Conservation (phyloP, 768 basidiomycete species). For the Termitomyces sp. region DNA sequence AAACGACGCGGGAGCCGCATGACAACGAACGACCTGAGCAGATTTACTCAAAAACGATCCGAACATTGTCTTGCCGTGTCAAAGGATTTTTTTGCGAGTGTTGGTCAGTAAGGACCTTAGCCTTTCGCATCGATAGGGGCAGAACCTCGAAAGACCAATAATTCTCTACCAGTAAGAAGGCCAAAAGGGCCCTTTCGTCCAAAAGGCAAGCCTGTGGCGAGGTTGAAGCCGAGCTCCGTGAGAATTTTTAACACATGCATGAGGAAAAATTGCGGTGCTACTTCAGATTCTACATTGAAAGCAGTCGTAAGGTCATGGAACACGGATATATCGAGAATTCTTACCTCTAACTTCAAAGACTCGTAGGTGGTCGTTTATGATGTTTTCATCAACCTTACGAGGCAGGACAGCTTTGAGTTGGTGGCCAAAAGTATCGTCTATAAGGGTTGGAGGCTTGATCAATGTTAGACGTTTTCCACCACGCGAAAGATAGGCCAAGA, state of each 20-base stretch:
- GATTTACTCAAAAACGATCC: not conserved
- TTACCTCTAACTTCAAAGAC: slow-evolving; percentile 48
- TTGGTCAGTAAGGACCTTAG: not conserved
- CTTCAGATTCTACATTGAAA: slow-evolving; percentile 35
- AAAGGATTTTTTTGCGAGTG: not conserved
- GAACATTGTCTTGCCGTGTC: not conserved
- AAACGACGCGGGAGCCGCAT: not conserved
- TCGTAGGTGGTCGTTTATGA: slow-evolving; percentile 44
- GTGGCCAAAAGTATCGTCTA: slow-evolving; percentile 34
- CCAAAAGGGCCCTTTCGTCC: slow-evolving; percentile 39
- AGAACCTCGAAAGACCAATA: slow-evolving; percentile 59
- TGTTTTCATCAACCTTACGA: slow-evolving; percentile 31
- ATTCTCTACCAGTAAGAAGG: slow-evolving; percentile 43
- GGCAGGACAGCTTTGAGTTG: slow-evolving; percentile 32
- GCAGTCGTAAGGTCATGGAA: not conserved
- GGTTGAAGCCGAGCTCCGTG: slow-evolving; percentile 47
- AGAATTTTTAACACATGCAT: slow-evolving; percentile 61
- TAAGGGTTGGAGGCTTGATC: slow-evolving; percentile 36
- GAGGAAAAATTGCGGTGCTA: slow-evolving; percentile 50
- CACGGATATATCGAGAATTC: not conserved
- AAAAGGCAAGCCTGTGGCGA: slow-evolving; percentile 65
- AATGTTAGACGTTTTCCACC: slow-evolving; percentile 51
- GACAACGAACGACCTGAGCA: not conserved
- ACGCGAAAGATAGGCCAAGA: slow-evolving; percentile 59
- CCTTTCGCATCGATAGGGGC: slow-evolving; percentile 7